Conservation (phyloP, 495 filamentous ascomycete species). For the Aspergillus asperescens region DNA sequence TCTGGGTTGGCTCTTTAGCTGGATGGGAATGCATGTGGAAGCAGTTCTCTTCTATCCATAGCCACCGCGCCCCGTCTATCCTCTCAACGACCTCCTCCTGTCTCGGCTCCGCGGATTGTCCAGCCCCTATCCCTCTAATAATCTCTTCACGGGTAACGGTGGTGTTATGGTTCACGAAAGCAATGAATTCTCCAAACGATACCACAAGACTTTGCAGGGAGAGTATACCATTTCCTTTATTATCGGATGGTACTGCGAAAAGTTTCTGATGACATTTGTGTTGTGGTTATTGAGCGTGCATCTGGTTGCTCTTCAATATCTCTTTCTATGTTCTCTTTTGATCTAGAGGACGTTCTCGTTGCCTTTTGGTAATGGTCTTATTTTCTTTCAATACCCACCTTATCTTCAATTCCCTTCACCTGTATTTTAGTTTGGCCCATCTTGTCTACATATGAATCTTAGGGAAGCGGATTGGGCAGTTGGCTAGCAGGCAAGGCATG, state of each 20-base stretch:
- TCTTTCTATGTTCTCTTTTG: slow-evolving; percentile 29
- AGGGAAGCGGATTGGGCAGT: slow-evolving; percentile 18
- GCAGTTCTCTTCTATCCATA: not conserved
- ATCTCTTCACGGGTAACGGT: slow-evolving; percentile 24
- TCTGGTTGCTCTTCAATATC: slow-evolving; percentile 30
- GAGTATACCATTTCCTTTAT: slow-evolving; percentile 12
- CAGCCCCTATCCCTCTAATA: slow-evolving; percentile 13
- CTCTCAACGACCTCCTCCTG: not conserved
- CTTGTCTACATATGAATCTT: slow-evolving; percentile 17
- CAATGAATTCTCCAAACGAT: slow-evolving; percentile 39
- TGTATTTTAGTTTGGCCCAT: slow-evolving; percentile 23
- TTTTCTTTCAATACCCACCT: slow-evolving; percentile 5
- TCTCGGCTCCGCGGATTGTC: slow-evolving; percentile 4
- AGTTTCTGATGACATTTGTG: slow-evolving; percentile 31
- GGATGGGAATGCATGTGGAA: not conserved
- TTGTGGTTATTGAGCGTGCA: slow-evolving; percentile 42
- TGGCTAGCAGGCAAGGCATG: slow-evolving; percentile 4
- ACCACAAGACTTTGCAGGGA: slow-evolving; percentile 21
- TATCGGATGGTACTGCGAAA: slow-evolving; percentile 21
- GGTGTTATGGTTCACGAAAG: slow-evolving; percentile 44
- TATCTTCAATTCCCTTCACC: slow-evolving; percentile 30
- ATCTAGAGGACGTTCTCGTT: slow-evolving; percentile 29
- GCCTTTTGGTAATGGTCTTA: slow-evolving; percentile 9
- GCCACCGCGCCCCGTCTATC: not conserved
- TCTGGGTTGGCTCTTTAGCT: not conserved